Base-by-base conservation (phyloP, 306 rosid species). In the Astragalus glycyphyllos region DNA sequence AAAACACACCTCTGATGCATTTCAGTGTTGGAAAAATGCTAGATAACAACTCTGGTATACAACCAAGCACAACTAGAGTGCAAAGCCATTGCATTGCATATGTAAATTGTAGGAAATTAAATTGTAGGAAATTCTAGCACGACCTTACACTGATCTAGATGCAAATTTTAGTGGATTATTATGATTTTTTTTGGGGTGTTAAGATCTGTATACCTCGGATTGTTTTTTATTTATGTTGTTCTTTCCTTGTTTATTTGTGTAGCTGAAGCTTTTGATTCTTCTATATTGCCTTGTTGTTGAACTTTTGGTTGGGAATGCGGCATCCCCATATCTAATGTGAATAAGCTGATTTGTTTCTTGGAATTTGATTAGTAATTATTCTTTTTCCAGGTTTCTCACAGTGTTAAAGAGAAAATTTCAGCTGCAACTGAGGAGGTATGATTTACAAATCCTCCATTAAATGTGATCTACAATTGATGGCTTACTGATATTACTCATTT, bases 351-450 rank as follows among this genome's bases (percentile, higher is more conserved):
- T 2, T 4, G 15, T 41, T 73, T 71, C 32, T 11, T 71, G 61
- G 60, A 66, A 37, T 71, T 56, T 50, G 23, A 69, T 50, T 51
- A 23, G 51, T 61, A 62, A 58, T 40, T 56, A 3, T 69, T 61
- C 50, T 59, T 64, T 66, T 65, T 74, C 20, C 77, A 90, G 97
- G 99, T 86, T 74, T 94, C 99, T 61, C 57, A 82, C 68, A 84
- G 86, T 78, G 88, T 87, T 64, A 94, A 87, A 79, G 96, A 89
- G 86, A 94, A 87, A 86, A 75, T 94, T 65, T 82, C 95, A 10
- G 86, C 86, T 80, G 92, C 99, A 76, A 75, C 89, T 29, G 99
- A 83, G 72, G 97, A 94, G 92, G 98, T 88, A 6, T 50, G 88
- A 62, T 59, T 76, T 63, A 38, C 17, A 23, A 76, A 47, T 67